Evolutionary conservation across 257 asterid species (phyloP).

Genomic region (Cynanchum wilfordii): DNA sequence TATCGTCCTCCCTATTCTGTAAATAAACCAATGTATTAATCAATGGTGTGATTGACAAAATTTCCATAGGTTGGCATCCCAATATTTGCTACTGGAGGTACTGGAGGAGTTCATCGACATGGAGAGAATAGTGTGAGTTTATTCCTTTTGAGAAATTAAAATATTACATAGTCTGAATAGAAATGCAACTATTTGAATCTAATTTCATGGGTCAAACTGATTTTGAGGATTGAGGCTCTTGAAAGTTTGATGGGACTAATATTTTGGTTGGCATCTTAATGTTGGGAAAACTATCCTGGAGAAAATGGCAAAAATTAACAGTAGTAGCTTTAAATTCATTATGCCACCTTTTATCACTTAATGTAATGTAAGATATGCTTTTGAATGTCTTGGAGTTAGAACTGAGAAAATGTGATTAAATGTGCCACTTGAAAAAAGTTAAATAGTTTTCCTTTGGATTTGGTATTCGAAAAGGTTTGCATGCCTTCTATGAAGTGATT

Average conservation of each 20-base stretch:
- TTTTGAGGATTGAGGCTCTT: neutral
- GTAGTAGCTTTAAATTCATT: neutral
- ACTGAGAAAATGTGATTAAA: neutral
- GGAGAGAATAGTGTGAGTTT: conserved; percentile 82
- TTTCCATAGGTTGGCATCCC: conserved; percentile 72
- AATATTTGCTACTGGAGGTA: conserved; percentile 92
- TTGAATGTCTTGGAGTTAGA: neutral
- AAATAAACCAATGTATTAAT: neutral
- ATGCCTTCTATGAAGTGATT: neutral
- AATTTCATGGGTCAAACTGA: neutral
- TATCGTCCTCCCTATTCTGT: neutral
- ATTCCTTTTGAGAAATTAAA: neutral
- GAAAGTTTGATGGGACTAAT: neutral
- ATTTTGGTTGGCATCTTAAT: neutral
- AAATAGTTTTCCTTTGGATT: neutral
- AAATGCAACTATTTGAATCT: neutral
- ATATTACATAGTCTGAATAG: neutral
- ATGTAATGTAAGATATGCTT: neutral
- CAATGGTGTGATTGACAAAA: neutral
- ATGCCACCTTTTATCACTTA: neutral
- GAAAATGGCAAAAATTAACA: neutral
- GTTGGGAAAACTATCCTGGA: conserved; percentile 1
- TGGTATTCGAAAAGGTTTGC: neutral
- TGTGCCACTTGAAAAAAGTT: neutral
- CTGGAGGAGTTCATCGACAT: conserved; percentile 94